Base-by-base conservation (phyloP, 495 filamentous ascomycete species). In the Podospora appendiculata region DNA sequence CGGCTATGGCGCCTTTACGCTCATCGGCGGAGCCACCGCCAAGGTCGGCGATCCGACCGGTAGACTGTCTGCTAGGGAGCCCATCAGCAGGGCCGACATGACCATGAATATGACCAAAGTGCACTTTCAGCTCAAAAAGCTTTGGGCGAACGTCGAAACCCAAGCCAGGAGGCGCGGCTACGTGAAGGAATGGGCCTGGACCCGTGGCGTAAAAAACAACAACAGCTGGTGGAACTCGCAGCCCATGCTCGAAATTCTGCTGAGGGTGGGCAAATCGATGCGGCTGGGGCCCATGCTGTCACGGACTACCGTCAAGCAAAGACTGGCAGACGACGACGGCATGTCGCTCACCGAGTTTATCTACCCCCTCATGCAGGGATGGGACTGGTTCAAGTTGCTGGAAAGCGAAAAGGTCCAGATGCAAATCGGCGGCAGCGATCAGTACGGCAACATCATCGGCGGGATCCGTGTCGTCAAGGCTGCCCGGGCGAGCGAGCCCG, bases 381-480 rank as follows among this genome's bases (percentile, higher is more conserved):
- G 90, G 84, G 93, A 99, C 67, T 99, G 90, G 84, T 96, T 87
- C 86, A 67, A 82, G 49, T 73, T 97, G 69, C 90, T 86, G 60
- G 35, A 25, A 1, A 72, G 64, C 2, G 75, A 79, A 25, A 79
- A 76, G 7, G 74, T 87, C 8, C 85, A 87, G 58, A 77, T 93
- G 58, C 88, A 98, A 66, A 90, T 99, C 41, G 93, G 93, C 47
- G 93, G 93, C 41, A 86, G 89, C 32, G 93, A 99, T 65, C 93
- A 99, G 67, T 99, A 82, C 66, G 93, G 93, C 53, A 99, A 99
- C 64, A 96, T 99, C 55, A 75, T 94, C 6, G 83, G 91, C 40
- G 93, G 93, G 18, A 86, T 95, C 63, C 88, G 96, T 39, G 79
- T 86, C 3, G 73, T 97, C 56, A 89, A 89, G 60, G 69, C 82